These are phyloP conservation scores for fission yeast (Schizosaccharomyces pombe) DNA, from an alignment of 805 yeast genomes.

Conservation along the genomic window ASM294v3 CU329670.1:5010001-5010500, in stretches of 20 bases:
- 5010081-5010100: background rate
- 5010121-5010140: background rate
- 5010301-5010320: background rate
- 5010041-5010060: conserved; percentile 78
- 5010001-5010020: conserved; percentile 51
- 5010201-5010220: conserved; percentile 63
- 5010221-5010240: conserved; percentile 1
- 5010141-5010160: conserved; percentile 14
- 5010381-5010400: background rate
- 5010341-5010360: background rate
- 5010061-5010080: conserved; percentile 74
- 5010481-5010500: background rate
- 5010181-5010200: conserved; percentile 74
- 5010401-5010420: background rate
- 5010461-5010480: background rate
- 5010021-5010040: conserved; percentile 57
- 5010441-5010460: background rate
- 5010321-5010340: background rate
- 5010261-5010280: no score
- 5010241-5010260: conserved; percentile 9
- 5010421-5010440: conserved; percentile 7
- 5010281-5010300: background rate
- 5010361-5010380: background rate
- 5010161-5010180: conserved; percentile 28
- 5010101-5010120: background rate